Evolutionary conservation across 768 basidiomycete species (phyloP), one percentile per base, ranked within the genome.

Genomic region (Phylloporus scabripes): DNA sequence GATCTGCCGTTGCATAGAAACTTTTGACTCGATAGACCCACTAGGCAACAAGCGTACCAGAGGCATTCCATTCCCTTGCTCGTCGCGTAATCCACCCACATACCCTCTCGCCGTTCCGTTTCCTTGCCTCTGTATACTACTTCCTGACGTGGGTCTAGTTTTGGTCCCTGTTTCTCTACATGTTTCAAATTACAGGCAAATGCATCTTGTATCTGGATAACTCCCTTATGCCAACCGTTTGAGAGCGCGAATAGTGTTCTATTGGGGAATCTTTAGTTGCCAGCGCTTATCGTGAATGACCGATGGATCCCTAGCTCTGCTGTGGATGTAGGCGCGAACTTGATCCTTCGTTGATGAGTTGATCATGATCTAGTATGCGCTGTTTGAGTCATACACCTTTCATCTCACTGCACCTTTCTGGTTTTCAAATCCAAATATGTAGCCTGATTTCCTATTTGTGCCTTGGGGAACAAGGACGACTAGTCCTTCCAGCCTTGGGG

Each of bases 51-150:
- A 55, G 49, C 58, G 57, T 43, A 58, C 43, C 58, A 56, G 49
- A 51, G 12, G 12, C 29, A 36, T 49, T 43, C 50, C 34, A 36
- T 46, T 38, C 24, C 28, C 41, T 43, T 51, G 33, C 34, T 36
- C 51, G 26, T 45, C 53, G 38, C 37, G 48, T 56, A 50, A 53
- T 56, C 52, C 63, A 28, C 53, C 45, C 38, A 40, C 61, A 66
- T 68, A 68, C 66, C 63, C 54, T 56, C 50, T 45, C 38, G 18
- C 48, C 46, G 34, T 36, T 15, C 38, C 54, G 59, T 45, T 56
- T 66, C 52, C 66, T 56, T 49, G 52, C 53, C 54, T 26, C 26
- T 66, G 64, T 66, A 66, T 53, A 56, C 23, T 66, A 66, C 51
- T 54, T 39, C 53, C 48, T 61, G 58, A 43, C 48, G 12, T 14